A percentile compares a stretch with the other conserved stretches of the same genome.
Conservation (phyloP, 352 stramenopile species). For the Vaucheria bursata region DNA sequence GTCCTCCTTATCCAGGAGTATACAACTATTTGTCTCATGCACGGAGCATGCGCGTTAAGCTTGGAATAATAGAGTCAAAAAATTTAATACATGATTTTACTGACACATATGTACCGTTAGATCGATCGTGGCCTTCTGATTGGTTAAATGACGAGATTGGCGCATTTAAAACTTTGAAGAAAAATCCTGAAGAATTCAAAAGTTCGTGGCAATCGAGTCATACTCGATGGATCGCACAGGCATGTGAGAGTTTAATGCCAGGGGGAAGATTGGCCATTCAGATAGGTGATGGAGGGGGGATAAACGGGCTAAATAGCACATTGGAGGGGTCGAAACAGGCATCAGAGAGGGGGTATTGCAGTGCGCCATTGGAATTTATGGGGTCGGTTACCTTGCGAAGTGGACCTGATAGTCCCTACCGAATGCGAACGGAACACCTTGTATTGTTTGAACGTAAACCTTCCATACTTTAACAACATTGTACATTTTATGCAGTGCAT, state of each 20-base stretch:
- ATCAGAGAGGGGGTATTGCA: not conserved
- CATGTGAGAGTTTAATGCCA: not conserved
- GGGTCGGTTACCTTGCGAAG: conserved; percentile 21
- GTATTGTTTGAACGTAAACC: conserved; percentile 23
- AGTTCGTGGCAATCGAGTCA: conserved; percentile 21
- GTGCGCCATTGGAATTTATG: conserved; percentile 8
- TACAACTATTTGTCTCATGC: conserved; percentile 40
- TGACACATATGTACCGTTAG: conserved; percentile 16
- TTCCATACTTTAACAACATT: too few relatives aligned
- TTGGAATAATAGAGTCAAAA: conserved; percentile 12
- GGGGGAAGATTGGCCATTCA: conserved; percentile 27
- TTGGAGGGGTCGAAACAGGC: conserved; percentile 16
- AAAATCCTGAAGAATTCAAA: not conserved
- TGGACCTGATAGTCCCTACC: conserved; percentile 1
- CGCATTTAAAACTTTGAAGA: conserved; percentile 10
- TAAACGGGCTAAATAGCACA: conserved; percentile 15
- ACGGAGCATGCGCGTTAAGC: conserved; percentile 4
- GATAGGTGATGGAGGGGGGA: conserved; percentile 30
- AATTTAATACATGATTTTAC: conserved; percentile 1
- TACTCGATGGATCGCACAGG: conserved; percentile 25
- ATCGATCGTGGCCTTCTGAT: conserved; percentile 13
- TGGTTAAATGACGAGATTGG: conserved; percentile 33
- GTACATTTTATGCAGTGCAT: too few relatives aligned
- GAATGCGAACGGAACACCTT: conserved; percentile 38
- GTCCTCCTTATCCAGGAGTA: conserved; percentile 32